Evolutionary conservation across 192 early-diverging fungal species (phyloP).

Genomic region (Lunasporangiospora selenospora): DNA sequence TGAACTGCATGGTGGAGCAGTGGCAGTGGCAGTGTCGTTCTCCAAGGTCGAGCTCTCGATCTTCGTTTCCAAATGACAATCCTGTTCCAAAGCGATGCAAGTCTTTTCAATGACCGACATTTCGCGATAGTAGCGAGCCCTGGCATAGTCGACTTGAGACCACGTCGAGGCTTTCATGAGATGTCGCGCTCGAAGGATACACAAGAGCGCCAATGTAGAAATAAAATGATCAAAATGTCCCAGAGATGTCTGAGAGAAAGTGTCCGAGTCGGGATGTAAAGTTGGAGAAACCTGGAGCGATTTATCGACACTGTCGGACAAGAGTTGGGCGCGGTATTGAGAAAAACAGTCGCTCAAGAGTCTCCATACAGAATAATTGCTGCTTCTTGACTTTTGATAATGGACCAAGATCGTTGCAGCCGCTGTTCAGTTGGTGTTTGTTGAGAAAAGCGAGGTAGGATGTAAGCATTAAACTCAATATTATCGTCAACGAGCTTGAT

Average conservation of each 20-base stretch:
- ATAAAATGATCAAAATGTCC: not conserved
- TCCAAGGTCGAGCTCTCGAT: not conserved
- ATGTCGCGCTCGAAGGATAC: conserved; percentile 25
- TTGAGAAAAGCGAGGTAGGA: not conserved
- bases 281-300: conserved; percentile 7
- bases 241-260: not conserved
- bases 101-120: conserved; percentile 7
- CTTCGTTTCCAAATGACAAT: not conserved
- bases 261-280: too few species aligned
- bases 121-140: conserved; percentile 19
- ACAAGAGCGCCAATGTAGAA: conserved; percentile 15
- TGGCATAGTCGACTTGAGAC: conserved; percentile 20
- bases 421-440: too few species aligned
- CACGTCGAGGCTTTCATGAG: conserved; percentile 29
- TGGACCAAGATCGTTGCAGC: conserved; percentile 13
- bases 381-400: conserved; percentile 34
- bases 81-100: not conserved
- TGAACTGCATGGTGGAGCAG: too few species aligned
- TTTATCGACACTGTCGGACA: too few species aligned
- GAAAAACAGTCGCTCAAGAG: conserved; percentile 8
- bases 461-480: not conserved
- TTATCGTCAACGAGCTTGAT: not conserved
- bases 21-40: too few species aligned
- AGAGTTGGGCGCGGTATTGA: too few species aligned
- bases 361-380: conserved; percentile 41